phyloP scores from a whole-genome alignment of 2,329 filamentous ascomycete species.

The Magnaporthiopsis poae region DNA sequence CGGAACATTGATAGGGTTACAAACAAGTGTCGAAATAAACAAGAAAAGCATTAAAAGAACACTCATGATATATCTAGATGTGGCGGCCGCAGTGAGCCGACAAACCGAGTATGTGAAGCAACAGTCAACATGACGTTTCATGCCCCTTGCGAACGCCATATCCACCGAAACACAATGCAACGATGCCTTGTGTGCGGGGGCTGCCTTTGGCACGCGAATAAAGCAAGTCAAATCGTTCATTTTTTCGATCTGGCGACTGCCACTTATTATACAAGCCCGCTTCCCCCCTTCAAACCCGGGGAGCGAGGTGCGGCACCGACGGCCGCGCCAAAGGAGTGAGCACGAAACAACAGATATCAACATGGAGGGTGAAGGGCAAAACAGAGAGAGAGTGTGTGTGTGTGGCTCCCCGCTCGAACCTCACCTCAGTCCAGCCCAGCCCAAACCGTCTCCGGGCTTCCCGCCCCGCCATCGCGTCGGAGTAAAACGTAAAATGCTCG shows the following conservation, averaged over 20 bases:
- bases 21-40: no score
- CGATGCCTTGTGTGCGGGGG: neutral
- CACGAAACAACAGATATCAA: slow-evolving; percentile 11
- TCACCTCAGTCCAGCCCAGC: neutral
- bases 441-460: neutral
- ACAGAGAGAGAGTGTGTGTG: neutral
- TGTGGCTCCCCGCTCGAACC: no score
- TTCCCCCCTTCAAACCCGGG: neutral
- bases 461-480: neutral
- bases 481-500: neutral
- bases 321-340: neutral
- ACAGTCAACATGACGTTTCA: no score
- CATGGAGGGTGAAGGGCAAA: neutral
- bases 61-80: no score
- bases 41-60: no score
- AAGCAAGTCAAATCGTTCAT: neutral
- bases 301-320: neutral
- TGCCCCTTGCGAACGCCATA: neutral
- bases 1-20: no score
- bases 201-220: neutral
- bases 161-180: neutral
- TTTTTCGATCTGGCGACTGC: neutral
- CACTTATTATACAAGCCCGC: slow-evolving; percentile 12
- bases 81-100: no score
- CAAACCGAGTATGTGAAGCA: no score